These are phyloP conservation scores for Aspergillus sp. DNA, from an alignment of 2,329 filamentous ascomycete species.

Conservation along the genomic window DNA sequence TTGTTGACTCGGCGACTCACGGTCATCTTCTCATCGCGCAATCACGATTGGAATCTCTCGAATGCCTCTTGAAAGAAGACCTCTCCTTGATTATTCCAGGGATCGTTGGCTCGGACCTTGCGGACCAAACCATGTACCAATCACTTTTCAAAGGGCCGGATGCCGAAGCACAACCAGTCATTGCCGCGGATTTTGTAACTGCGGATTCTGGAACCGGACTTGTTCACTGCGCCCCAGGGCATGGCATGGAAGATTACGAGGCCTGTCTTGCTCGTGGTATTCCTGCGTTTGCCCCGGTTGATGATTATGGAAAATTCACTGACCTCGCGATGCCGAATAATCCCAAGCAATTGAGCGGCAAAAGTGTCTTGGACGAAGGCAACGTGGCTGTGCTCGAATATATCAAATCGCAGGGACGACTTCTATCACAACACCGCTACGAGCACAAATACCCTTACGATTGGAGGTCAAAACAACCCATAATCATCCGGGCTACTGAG, in stretches of 20 bases:
- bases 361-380: constrained; percentile 70
- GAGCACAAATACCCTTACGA: constrained; percentile 96
- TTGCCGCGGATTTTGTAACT: constrained; percentile 86
- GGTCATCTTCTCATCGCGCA: constrained; percentile 70
- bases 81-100: constrained; percentile 53
- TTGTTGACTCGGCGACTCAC: constrained; percentile 59
- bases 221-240: constrained; percentile 92
- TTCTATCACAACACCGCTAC: constrained; percentile 70
- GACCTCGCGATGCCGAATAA: constrained; percentile 72
- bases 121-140: constrained; percentile 62
- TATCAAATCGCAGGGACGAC: constrained; percentile 56
- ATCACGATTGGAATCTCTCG: constrained; percentile 63
- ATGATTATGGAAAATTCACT: constrained; percentile 79
- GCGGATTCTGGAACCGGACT: constrained; percentile 87
- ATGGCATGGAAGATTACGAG: constrained; percentile 95
- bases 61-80: constrained; percentile 51
- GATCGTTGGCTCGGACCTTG: constrained; percentile 66
- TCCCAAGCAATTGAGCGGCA: constrained; percentile 66
- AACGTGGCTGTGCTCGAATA: constrained; percentile 68
- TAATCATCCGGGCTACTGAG: constrained; percentile 87
- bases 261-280: constrained; percentile 71
- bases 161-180: constrained; percentile 64
- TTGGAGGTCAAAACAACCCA: constrained; percentile 91
- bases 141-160: constrained; percentile 66
- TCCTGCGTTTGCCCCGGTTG: constrained; percentile 75